Conservation (phyloP, 2,329 filamentous ascomycete species). For the Balansia obtecta region DNA sequence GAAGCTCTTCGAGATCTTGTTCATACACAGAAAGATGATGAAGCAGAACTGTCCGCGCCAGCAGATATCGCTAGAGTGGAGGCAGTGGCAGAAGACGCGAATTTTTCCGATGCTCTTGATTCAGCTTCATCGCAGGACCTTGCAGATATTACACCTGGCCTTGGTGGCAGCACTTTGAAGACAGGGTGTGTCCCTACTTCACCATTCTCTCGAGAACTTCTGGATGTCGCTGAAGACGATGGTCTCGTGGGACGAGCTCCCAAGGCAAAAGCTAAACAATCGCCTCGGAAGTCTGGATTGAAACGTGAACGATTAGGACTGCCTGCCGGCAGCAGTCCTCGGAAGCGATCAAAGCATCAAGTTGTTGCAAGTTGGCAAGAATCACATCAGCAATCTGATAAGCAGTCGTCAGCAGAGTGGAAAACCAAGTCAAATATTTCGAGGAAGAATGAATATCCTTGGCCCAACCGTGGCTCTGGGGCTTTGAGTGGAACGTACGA, state of each 20-base stretch:
- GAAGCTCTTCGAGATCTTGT: conserved; percentile 25
- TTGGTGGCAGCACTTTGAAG: conserved; percentile 30
- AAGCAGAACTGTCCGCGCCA: neutral
- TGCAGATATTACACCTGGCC: conserved; percentile 15
- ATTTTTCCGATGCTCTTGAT: neutral
- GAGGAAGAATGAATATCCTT: neutral
- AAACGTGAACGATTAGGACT: conserved; percentile 1
- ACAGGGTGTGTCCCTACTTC: conserved; percentile 24
- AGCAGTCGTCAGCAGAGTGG: neutral
- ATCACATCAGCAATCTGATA: neutral
- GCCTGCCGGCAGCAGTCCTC: neutral
- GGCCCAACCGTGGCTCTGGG: neutral
- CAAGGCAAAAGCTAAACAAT: conserved; percentile 2
- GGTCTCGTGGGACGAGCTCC: conserved; percentile 16
- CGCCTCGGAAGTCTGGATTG: neutral
- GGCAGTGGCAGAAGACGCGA: neutral
- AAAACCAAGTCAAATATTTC: neutral
- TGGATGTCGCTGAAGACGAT: conserved; percentile 28
- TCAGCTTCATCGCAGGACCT: neutral
- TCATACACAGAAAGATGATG: conserved; percentile 1
- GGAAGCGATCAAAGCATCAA: neutral
- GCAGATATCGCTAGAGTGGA: neutral
- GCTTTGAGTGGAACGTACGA: neutral
- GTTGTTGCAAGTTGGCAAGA: conserved; percentile 1
- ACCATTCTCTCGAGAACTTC: conserved; percentile 24